These are phyloP conservation scores for Elsinoe australis DNA, from an alignment of 2,329 filamentous ascomycete genomes.

Conservation along the genomic window DNA sequence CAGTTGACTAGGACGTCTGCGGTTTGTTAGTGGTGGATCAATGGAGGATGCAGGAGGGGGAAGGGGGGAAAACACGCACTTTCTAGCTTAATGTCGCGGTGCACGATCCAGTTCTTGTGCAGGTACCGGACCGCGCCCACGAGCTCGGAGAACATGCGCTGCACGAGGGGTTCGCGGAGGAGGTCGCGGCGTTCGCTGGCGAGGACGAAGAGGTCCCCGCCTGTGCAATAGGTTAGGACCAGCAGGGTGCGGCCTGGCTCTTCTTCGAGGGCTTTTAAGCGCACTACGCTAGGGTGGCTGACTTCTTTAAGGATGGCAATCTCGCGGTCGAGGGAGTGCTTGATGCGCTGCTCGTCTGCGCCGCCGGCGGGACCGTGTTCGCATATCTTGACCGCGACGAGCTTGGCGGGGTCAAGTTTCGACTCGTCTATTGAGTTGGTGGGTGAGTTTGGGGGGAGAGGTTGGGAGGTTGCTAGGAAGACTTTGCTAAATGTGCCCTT, in stretches of 20 bases:
- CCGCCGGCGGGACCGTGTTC: constrained; percentile 91
- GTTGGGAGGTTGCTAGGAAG: constrained; percentile 77
- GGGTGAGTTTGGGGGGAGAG: constrained; percentile 36
- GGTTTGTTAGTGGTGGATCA: constrained; percentile 25
- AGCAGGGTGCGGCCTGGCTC: constrained; percentile 75
- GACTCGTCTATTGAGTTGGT: constrained; percentile 36
- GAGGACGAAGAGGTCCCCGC: constrained; percentile 90
- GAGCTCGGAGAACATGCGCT: constrained; percentile 83
- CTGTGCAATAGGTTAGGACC: constrained; percentile 84
- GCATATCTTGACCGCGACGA: constrained; percentile 92
- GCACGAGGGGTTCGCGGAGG: constrained; percentile 61
- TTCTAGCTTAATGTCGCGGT: constrained; percentile 96
- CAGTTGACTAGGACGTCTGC: constrained; percentile 87
- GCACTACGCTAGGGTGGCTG: constrained; percentile 81
- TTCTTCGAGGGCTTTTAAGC: constrained; percentile 85
- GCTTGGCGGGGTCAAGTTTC: constrained; percentile 58
- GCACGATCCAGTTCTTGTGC: constrained; percentile 78
- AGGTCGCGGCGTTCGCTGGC: constrained; percentile 64
- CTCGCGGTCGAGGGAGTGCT: constrained; percentile 89
- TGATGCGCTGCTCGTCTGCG: constrained; percentile 84
- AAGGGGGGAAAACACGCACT: constrained; percentile 53
- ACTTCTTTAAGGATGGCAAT: constrained; percentile 87
- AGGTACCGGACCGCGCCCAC: constrained; percentile 80
- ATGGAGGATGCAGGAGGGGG: background rate
- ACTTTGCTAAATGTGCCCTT: constrained; percentile 96